Base-by-base conservation (phyloP, 306 rosid genomes). In the Cajanus cajan region DNA sequence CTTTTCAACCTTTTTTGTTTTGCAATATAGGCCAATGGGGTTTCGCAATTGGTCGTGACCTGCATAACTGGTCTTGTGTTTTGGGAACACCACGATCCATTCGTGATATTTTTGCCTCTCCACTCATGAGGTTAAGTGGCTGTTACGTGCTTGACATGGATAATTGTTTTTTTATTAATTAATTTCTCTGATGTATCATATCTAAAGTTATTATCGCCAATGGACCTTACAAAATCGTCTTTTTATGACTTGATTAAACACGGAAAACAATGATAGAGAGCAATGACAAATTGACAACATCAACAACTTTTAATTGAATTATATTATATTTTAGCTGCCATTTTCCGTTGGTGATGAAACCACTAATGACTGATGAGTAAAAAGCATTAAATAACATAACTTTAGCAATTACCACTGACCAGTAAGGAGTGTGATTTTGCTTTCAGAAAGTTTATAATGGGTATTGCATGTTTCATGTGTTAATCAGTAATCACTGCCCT, bases 81-180 rank as follows among this genome's bases (percentile, higher is more conserved):
- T 83, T 15, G 74, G 90, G 59, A 85, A 88, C 92, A 91, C 68
- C 78, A 50, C 64, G 80, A 91, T 89, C 90, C 31, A 14, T 71
- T 39, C 68, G 16, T 70, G 68, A 78, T 90, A 7, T 86, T 67
- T 62, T 50, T 77, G 82, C 85, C 79, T 76, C 83, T 82, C 85
- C 76, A 69, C 82, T 83, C 47, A 1, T 43, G 8, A 8, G 34
- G 22, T 67, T 6, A 28, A 50, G 59, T 73, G 79, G 68, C 45
- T 48, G 7, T 21, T 2, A 45, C 2, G 22, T 62, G 14, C 8
- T 33, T 39, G 57, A 59, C 14, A 37, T 37, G 41, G 7, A 37
- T 37, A 37, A 37, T 37, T 4, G 41, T 28, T 31, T 61, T 59
- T 31, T 31, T 61, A 61, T 31, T 2, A 11, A n/a, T 61, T 61